Evolutionary conservation across 2,329 filamentous ascomycete genomes (phyloP).

Genomic region (Orbilia quercus): DNA sequence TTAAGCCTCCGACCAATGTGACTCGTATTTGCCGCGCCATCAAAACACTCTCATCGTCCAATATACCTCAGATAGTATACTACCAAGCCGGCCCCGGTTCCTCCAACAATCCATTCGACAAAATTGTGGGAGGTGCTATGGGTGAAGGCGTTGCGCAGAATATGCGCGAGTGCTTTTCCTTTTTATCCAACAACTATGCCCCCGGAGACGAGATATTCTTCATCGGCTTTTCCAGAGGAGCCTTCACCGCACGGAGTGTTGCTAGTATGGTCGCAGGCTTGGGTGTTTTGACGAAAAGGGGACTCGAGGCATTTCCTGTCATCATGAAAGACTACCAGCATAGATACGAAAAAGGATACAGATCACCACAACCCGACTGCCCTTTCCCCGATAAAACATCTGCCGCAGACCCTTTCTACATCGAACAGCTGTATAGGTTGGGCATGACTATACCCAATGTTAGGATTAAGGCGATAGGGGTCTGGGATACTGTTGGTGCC

Average conservation of each 20-base stretch:
- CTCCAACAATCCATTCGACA: slow-evolving; percentile 32
- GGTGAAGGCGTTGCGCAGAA: slow-evolving; percentile 62
- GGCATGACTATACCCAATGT: slow-evolving; percentile 60
- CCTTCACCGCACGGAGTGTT: slow-evolving; percentile 71
- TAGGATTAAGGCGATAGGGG: slow-evolving; percentile 67
- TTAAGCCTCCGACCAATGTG: slow-evolving; percentile 65
- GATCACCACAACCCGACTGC: slow-evolving; percentile 43
- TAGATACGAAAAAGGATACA: slow-evolving; percentile 48
- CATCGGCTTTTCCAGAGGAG: slow-evolving; percentile 71
- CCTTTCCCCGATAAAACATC: slow-evolving; percentile 43
- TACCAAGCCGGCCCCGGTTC: slow-evolving; percentile 73
- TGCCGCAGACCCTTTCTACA: slow-evolving; percentile 32
- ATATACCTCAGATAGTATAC: slow-evolving; percentile 70
- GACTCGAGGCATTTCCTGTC: slow-evolving; percentile 69
- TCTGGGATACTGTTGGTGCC: slow-evolving; percentile 68
- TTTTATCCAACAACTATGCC: slow-evolving; percentile 72
- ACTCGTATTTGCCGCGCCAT: slow-evolving; percentile 72
- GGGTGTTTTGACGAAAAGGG: slow-evolving; percentile 68
- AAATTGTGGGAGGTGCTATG: slow-evolving; percentile 57
- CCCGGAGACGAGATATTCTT: slow-evolving; percentile 70
- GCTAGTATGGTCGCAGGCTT: slow-evolving; percentile 68
- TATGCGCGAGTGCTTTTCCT: slow-evolving; percentile 73
- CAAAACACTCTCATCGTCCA: slow-evolving; percentile 66
- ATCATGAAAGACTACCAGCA: slow-evolving; percentile 67
- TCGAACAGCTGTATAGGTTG: slow-evolving; percentile 49